Base-by-base conservation (phyloP, 108 stramenopile species). In the Skeletonema costatum region DNA sequence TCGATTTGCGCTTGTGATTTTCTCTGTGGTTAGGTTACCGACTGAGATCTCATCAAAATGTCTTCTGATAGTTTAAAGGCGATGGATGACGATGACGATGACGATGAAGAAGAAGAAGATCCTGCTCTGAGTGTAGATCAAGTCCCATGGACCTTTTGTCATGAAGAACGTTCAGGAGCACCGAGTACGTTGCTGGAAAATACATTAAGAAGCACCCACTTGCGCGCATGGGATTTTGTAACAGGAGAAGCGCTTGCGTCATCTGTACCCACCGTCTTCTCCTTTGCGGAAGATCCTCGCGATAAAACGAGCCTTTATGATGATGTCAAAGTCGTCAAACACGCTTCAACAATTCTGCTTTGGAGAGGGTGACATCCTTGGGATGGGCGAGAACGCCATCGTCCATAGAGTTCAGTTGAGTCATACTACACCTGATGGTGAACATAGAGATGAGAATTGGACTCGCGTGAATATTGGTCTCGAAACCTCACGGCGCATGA, bases 301-400 rank as follows among this genome's bases (percentile, higher is more conserved):
- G 91, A 92, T 60, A 78, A 78, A 74, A 51, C 86, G 91, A 11
- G 78, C 84, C 38, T 92, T 92, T 66, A 92, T 92, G 91, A 87
- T 83, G 73, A 86, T 92, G n/a, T 85, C 84, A 2, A 82, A 79
- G 21, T 75, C 77, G 3, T 84, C 87, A 12, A 87, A 89, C 70
- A 78, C 82, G 51, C 78, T 86, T 1, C 86, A 85, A 46, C 87
- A 88, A 73, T 92, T 89, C 62, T 77, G 86, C 48, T 83, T 82
- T 21, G 89, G 89, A 51, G 87, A 92, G 64, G 88, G 87, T 53
- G 90, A 88, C n/a, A 85, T 87, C 60, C 64, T 85, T 19, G 91
- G 91, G 7, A 92, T 92, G 91, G 91, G 91, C 31, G 87, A 77
- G 30, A 92, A 92, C 74, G 91, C 91, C 3, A 87, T 92, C 69